Conservation (phyloP, 495 filamentous ascomycete genomes). For the Endocarpon pusillum region DNA sequence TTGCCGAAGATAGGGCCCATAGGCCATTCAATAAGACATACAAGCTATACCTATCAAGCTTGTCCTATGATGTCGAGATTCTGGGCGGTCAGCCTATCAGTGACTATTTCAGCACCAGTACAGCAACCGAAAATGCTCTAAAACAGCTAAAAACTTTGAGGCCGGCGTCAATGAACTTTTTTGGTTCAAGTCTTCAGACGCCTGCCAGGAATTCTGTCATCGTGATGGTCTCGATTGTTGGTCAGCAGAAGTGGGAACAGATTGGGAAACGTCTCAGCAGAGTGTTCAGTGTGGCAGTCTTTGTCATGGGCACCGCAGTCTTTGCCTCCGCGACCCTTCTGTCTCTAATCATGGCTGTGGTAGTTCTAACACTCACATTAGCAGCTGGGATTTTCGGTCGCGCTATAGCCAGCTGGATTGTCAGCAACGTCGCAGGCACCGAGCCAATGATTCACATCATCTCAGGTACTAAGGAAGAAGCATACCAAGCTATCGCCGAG, state of each 20-base stretch:
- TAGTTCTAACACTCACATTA: constrained; percentile 3
- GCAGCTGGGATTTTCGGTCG: constrained; percentile 5
- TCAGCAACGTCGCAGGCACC: neutral
- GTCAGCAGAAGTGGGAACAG: constrained; percentile 5
- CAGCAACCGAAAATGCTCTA: no score
- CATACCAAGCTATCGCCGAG: no score
- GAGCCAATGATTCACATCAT: constrained; percentile 7
- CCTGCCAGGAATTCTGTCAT: constrained; percentile 1
- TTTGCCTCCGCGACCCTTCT: constrained; percentile 5
- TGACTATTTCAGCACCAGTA: no score
- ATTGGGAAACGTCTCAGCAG: constrained; percentile 6
- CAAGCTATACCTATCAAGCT: no score
- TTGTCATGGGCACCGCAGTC: constrained; percentile 5
- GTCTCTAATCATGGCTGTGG: constrained; percentile 2
- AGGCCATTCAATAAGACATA: no score
- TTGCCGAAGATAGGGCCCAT: no score
- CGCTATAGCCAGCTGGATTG: constrained; percentile 5
- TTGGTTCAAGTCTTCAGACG: constrained; percentile 1
- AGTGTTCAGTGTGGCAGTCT: constrained; percentile 3
- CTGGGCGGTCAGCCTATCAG: no score
- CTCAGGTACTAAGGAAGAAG: neutral
- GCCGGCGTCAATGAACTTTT: neutral
- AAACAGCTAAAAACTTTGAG: no score
- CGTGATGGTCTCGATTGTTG: constrained; percentile 2
- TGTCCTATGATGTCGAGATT: no score